A percentile compares a stretch with the other conserved stretches of the same genome.
Conservation (phyloP, 495 filamentous ascomycete genomes). For the Aspergillus wentii region DNA sequence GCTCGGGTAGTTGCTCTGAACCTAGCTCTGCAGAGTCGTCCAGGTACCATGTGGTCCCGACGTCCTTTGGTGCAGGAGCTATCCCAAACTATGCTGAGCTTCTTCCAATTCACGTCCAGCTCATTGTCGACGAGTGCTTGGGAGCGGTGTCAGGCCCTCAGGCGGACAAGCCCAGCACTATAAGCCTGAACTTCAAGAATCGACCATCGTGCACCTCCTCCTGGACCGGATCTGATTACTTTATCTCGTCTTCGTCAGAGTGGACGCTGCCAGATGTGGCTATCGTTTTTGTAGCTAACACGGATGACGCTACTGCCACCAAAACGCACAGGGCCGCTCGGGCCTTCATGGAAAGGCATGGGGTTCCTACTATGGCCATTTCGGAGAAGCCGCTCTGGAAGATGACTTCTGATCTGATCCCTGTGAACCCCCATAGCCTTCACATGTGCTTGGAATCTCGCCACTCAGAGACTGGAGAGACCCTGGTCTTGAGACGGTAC, state of each 20-base stretch:
- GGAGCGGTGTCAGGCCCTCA: constrained; percentile 43
- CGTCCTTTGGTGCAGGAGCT: constrained; percentile 56
- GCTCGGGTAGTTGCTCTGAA: constrained; percentile 34
- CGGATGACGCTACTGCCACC: constrained; percentile 42
- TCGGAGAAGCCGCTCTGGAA: constrained; percentile 55
- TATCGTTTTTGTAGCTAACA: constrained; percentile 59
- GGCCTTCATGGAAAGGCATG: constrained; percentile 60
- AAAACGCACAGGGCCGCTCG: constrained; percentile 51
- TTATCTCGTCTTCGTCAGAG: constrained; percentile 36
- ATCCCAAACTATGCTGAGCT: constrained; percentile 62
- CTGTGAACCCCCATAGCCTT: constrained; percentile 49
- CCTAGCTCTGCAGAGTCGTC: constrained; percentile 50
- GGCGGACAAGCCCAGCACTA: constrained; percentile 35
- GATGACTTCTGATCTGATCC: constrained; percentile 34
- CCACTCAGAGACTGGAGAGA: constrained; percentile 43
- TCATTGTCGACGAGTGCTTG: constrained; percentile 69
- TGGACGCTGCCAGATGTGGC: constrained; percentile 71
- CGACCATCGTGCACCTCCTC: constrained; percentile 38
- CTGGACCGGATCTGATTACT: constrained; percentile 44
- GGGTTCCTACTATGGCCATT: constrained; percentile 62
- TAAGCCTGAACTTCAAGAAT: constrained; percentile 58
- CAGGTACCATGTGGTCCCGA: constrained; percentile 70
- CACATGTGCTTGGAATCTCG: constrained; percentile 68
- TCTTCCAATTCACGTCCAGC: constrained; percentile 69
- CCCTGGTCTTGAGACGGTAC: constrained; percentile 50